Conservation (phyloP, 345 rosid species). For the Pseudoturritis turrita region DNA sequence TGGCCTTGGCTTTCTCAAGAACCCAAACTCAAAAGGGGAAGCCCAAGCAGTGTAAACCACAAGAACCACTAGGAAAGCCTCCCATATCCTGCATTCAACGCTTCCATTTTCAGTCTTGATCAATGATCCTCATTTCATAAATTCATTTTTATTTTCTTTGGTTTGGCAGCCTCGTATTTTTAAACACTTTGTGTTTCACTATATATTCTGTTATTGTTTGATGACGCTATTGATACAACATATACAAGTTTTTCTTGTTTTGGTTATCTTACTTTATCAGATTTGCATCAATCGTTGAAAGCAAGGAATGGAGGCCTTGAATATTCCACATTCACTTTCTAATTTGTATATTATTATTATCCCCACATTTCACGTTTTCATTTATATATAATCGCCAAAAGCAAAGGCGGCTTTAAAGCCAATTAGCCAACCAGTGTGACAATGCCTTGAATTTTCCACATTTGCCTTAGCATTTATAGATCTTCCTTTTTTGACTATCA, state of each 20-base stretch:
- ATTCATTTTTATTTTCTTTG: not conserved
- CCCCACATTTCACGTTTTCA: not conserved
- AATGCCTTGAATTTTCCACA: conserved; percentile 10
- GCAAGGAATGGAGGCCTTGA: not conserved
- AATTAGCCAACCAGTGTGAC: not conserved
- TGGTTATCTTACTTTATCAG: not conserved
- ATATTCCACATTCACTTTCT: not conserved
- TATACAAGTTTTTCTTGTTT: not conserved
- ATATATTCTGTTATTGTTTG: not conserved
- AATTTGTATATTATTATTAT: too few relatives aligned
- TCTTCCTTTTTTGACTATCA: not conserved
- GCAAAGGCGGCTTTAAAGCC: not conserved
- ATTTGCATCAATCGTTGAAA: not conserved
- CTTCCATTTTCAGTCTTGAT: not conserved
- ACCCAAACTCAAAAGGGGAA: conserved; percentile 90
- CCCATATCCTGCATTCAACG: conserved; percentile 66
- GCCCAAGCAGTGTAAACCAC: conserved; percentile 92
- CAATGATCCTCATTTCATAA: not conserved
- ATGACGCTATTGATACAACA: not conserved
- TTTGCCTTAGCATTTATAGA: not conserved
- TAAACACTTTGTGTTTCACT: not conserved
- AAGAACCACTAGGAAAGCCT: conserved; percentile 61
- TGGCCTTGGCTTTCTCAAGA: conserved; percentile 47
- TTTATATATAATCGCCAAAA: not conserved
- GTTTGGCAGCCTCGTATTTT: not conserved